phyloP scores from a whole-genome alignment of 2,329 filamentous ascomycete genomes.

The Lojkania enalia region DNA sequence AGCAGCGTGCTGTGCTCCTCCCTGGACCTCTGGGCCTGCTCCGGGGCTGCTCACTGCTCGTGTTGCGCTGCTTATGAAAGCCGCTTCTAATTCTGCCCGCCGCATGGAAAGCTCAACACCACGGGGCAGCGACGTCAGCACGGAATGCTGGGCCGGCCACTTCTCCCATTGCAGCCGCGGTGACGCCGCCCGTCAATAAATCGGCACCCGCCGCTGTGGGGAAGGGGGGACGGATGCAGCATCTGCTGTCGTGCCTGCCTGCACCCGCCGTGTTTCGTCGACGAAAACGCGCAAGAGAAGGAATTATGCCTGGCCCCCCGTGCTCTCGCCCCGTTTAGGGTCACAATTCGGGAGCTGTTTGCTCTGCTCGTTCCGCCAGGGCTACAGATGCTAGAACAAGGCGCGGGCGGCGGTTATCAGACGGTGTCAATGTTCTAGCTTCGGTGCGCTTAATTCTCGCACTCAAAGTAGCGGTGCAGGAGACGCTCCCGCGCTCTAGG shows the following conservation, averaged over 20 bases:
- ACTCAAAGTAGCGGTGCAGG: constrained; percentile 13
- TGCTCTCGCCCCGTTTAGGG: neutral
- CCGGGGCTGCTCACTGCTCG: neutral
- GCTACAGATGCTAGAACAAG: constrained; percentile 1
- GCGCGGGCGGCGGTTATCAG: constrained; percentile 21
- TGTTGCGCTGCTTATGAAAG: constrained; percentile 18
- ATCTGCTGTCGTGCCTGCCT: neutral
- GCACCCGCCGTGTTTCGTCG: constrained; percentile 1
- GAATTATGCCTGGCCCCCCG: neutral
- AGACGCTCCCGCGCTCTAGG: neutral
- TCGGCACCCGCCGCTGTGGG: neutral
- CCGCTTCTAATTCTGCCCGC: constrained; percentile 25
- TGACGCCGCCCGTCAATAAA: constrained; percentile 21
- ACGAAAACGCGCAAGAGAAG: neutral
- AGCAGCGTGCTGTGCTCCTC: too few species aligned
- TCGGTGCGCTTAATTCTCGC: constrained; percentile 7
- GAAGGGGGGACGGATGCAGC: neutral
- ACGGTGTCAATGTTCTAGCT: constrained; percentile 24
- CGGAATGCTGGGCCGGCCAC: neutral
- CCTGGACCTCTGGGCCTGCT: too few species aligned
- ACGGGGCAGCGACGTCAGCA: constrained; percentile 23
- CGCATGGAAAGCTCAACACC: constrained; percentile 17
- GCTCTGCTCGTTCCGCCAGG: neutral
- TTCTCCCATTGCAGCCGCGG: constrained; percentile 4
- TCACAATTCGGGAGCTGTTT: constrained; percentile 1